These are phyloP conservation scores for Chaetomium cochliodes DNA, from an alignment of 495 filamentous ascomycete genomes.

Conservation along the genomic window DNA sequence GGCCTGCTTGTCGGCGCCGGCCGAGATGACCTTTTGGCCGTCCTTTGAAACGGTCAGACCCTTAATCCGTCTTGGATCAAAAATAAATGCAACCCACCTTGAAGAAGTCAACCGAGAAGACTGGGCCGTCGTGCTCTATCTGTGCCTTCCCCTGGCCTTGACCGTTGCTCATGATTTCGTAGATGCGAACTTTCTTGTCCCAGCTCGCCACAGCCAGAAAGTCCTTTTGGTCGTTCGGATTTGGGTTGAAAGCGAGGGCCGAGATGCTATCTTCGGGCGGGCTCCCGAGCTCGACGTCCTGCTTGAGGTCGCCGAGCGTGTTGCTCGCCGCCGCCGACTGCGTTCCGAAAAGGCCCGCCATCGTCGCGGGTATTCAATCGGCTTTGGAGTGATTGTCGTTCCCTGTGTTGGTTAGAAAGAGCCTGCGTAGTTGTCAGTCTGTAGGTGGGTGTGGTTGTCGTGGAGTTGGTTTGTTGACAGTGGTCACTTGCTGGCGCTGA, in stretches of 20 bases:
- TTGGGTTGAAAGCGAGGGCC: constrained; percentile 72
- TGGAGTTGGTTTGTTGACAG: neutral
- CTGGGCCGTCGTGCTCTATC: constrained; percentile 71
- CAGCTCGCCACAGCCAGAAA: constrained; percentile 82
- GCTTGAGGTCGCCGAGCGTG: constrained; percentile 84
- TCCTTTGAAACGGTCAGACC: constrained; percentile 39
- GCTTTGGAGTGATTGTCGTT: neutral
- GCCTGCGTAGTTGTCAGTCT: neutral
- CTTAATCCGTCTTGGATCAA: neutral
- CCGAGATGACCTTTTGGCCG: constrained; percentile 72
- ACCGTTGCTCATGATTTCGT: constrained; percentile 72
- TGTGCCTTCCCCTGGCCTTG: constrained; percentile 68
- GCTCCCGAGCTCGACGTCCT: constrained; percentile 74
- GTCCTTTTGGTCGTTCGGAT: constrained; percentile 53
- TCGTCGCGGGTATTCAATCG: constrained; percentile 29
- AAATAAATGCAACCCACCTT: constrained; percentile 54
- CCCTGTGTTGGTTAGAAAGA: neutral
- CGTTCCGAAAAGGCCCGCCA: constrained; percentile 69
- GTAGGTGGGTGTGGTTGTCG: neutral
- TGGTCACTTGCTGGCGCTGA: neutral
- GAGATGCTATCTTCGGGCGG: constrained; percentile 85
- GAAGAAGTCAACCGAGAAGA: constrained; percentile 75
- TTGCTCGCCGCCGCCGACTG: constrained; percentile 54
- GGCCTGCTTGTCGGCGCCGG: constrained; percentile 79
- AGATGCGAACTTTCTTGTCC: constrained; percentile 91